These are phyloP conservation scores for Cyathus striatus DNA, from an alignment of 768 basidiomycete genomes.

Conservation along the genomic window DNA sequence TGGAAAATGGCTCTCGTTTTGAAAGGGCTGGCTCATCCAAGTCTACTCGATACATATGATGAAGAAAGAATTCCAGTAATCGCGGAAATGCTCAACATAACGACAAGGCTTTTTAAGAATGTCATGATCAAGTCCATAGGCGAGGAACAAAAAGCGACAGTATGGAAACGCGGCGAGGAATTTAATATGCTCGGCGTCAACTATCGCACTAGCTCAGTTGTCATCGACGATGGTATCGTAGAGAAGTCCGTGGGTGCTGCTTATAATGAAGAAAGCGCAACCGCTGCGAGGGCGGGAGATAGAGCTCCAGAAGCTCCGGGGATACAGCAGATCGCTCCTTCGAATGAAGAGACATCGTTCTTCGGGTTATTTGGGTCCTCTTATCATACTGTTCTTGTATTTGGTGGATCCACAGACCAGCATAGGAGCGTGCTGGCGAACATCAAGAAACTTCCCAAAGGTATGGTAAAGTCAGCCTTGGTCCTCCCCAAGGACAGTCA, in stretches of 20 bases:
- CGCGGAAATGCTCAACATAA: constrained; percentile 35
- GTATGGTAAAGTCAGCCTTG: neutral
- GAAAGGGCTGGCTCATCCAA: constrained; percentile 25
- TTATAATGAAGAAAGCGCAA: neutral
- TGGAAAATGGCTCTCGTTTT: constrained; percentile 42
- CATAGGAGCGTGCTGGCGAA: neutral
- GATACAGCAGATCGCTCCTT: neutral
- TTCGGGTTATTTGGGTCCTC: neutral
- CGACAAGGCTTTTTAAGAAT: constrained; percentile 21
- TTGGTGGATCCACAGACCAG: neutral
- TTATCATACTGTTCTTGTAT: neutral
- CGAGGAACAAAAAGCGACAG: neutral
- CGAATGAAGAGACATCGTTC: neutral
- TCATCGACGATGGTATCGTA: constrained; percentile 21
- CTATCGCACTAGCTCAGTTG: constrained; percentile 36
- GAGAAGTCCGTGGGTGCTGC: neutral
- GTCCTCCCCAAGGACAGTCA: neutral
- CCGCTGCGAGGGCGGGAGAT: neutral
- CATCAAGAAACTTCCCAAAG: neutral
- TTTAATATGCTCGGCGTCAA: constrained; percentile 37
- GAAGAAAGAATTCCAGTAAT: constrained; percentile 41
- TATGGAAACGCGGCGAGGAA: constrained; percentile 9
- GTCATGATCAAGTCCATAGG: constrained; percentile 12
- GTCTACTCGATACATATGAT: constrained; percentile 35
- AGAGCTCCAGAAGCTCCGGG: neutral